Percentiles rank a stretch among this genome's conserved stretches.
Conservation (phyloP, 345 rosid genomes). For the Moricandia moricandioides region DNA sequence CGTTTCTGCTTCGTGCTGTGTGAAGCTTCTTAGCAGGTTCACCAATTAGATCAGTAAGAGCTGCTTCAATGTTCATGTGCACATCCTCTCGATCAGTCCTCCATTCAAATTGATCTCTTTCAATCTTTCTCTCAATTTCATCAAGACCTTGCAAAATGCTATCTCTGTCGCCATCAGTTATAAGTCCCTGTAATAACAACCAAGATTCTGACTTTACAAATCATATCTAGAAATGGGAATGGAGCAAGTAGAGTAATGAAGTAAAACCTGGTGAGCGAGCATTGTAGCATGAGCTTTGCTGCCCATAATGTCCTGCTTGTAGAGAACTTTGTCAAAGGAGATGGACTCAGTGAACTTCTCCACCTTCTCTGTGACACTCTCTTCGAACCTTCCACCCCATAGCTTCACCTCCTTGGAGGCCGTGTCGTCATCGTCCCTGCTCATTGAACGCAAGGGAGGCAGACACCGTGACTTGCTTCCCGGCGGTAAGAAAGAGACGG, state of each 20-base stretch:
- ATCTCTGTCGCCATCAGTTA: constrained; percentile 58
- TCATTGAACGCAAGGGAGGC: constrained; percentile 45
- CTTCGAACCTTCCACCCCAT: constrained; percentile 97
- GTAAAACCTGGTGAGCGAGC: constrained; percentile 74
- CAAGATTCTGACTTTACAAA: background rate
- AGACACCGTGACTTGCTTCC: constrained; percentile 34
- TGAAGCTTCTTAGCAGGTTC: constrained; percentile 98
- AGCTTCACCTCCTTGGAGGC: constrained; percentile 71
- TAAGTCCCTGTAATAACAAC: constrained; percentile 56
- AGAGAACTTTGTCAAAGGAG: constrained; percentile 80
- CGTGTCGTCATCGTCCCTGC: constrained; percentile 27
- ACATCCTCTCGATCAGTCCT: constrained; percentile 95
- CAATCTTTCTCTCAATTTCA: constrained; percentile 64
- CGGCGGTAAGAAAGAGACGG: constrained; percentile 13
- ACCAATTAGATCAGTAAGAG: constrained; percentile 85
- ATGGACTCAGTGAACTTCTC: constrained; percentile 69
- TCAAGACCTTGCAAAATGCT: constrained; percentile 74
- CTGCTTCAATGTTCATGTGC: constrained; percentile 97
- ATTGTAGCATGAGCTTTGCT: constrained; percentile 96
- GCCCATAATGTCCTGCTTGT: constrained; percentile 88
- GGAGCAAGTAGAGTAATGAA: background rate
- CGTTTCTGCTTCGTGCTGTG: constrained; percentile 90
- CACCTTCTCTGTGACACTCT: constrained; percentile 74
- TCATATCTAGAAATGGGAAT: background rate
- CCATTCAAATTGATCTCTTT: constrained; percentile 71